Base-by-base conservation (phyloP, 2,329 filamentous ascomycete species). In the Davidsoniella australis region DNA sequence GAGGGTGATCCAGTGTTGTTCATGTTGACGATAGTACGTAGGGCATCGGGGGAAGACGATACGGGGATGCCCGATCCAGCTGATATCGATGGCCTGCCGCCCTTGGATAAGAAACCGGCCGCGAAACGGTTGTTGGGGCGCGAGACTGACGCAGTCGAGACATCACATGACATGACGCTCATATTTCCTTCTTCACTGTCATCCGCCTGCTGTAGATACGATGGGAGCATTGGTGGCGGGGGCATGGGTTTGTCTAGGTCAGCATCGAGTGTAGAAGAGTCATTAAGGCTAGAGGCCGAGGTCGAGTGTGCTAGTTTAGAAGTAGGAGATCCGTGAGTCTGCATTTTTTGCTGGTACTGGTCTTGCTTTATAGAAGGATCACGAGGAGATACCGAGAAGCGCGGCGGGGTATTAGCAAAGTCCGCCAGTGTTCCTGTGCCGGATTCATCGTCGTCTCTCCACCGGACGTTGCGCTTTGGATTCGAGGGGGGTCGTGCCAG, bases 361-460 rank as follows among this genome's bases (percentile, higher is more conserved):
- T 73, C 63, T 59, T 80, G 83, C 62, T 87, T 75, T 33, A 33
- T 4, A 10, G 29, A 9, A 1, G 26, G 37, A 24, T 29, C 41
- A 10, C 29, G 41, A 38, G 46, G 50, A 12, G 50, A 52, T 46
- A 48, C 48, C n/a, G 50, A 52, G 38, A 52, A 52, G 17, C 50
- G 45, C 2, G 50, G 50, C 42, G 91, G 89, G 2, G 89, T 95
- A 65, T 86, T 85, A 59, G 89, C 85, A 60, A 89, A 95, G 61
- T 96, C 91, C 9, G 84, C 87, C 50, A 96, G 68, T 1, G 81
- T 80, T 20, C 87, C 88, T 47, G 89, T 78, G 59, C 93, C 82
- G 2, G 81, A 68, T 59, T 76, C 85, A 58, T 96, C 91, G 58
- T 96, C 91, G 58, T 94, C 87, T 52, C 85, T 80, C 91, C 91